Evolutionary conservation across 2,329 filamentous ascomycete genomes (phyloP).

Genomic region (Mariannaea sp.): DNA sequence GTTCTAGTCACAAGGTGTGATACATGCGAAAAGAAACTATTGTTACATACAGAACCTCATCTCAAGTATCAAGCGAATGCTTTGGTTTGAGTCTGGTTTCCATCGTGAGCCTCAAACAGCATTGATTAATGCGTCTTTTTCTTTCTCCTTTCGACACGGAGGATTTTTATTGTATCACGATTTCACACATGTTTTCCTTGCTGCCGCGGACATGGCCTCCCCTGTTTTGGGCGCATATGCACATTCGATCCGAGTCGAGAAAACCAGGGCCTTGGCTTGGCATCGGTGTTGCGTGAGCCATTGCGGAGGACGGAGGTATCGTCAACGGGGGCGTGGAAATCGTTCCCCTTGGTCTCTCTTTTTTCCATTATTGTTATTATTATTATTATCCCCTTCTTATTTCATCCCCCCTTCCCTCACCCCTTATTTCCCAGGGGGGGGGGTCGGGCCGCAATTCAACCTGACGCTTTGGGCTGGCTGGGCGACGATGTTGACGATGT

Average conservation of each 20-base stretch:
- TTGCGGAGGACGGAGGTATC: conserved; percentile 1
- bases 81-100: no score
- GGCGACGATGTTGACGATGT: not conserved
- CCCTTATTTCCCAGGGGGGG: conserved; percentile 1
- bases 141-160: no score
- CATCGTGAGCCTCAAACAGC: no score
- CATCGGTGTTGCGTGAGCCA: not conserved
- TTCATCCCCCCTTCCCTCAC: not conserved
- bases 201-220: conserved; percentile 16
- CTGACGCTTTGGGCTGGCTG: conserved; percentile 10
- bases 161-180: no score
- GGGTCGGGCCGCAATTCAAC: conserved; percentile 16
- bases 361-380: no score
- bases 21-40: no score
- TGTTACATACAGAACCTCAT: no score
- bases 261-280: conserved; percentile 10
- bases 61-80: no score
- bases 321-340: not conserved
- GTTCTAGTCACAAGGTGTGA: no score
- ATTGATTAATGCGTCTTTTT: no score
- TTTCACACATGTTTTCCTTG: conserved; percentile 18
- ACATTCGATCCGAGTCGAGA: conserved; percentile 18
- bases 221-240: conserved; percentile 20
- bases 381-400: not conserved
- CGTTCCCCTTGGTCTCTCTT: conserved; percentile 3